Conservation (phyloP, 169 alveolate species). For the Babesia divergens region DNA sequence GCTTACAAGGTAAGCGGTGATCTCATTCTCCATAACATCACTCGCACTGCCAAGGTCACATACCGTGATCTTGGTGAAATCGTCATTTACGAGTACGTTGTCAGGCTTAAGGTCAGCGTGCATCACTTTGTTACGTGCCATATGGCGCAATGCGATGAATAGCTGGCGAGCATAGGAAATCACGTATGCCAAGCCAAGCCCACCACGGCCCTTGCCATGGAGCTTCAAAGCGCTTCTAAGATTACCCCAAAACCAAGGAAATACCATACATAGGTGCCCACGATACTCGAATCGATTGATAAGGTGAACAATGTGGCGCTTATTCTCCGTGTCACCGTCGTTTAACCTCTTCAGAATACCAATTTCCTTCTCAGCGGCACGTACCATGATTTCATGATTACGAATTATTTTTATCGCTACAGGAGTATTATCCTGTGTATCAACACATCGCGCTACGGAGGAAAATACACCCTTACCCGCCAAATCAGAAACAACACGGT, state of each 20-base stretch:
- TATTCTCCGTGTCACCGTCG: slow-evolving; percentile 78
- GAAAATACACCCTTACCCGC: slow-evolving; percentile 90
- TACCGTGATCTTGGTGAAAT: slow-evolving; percentile 84
- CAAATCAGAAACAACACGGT: slow-evolving; percentile 77
- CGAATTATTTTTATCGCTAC: slow-evolving; percentile 85
- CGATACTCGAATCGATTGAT: slow-evolving; percentile 76
- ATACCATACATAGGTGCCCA: slow-evolving; percentile 87
- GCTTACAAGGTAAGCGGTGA: slow-evolving; percentile 91
- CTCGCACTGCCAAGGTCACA: slow-evolving; percentile 96
- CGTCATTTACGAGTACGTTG: slow-evolving; percentile 88
- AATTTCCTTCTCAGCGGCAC: slow-evolving; percentile 89
- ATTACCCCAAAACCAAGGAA: slow-evolving; percentile 89
- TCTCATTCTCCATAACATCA: slow-evolving; percentile 83
- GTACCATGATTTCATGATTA: slow-evolving; percentile 87
- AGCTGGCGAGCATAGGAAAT: slow-evolving; percentile 81
- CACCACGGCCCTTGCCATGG: slow-evolving; percentile 81
- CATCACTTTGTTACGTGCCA: slow-evolving; percentile 76
- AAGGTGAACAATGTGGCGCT: slow-evolving; percentile 80
- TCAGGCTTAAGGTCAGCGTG: slow-evolving; percentile 94
- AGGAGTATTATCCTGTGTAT: slow-evolving; percentile 55
- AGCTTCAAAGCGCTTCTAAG: slow-evolving; percentile 81
- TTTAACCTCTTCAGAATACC: slow-evolving; percentile 76
- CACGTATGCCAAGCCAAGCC: slow-evolving; percentile 73
- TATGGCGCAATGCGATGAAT: slow-evolving; percentile 80
- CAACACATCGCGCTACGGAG: slow-evolving; percentile 78